These are phyloP conservation scores for Suhomyces xylopsoci DNA, from an alignment of 805 yeast genomes.

Conservation along the genomic window DNA sequence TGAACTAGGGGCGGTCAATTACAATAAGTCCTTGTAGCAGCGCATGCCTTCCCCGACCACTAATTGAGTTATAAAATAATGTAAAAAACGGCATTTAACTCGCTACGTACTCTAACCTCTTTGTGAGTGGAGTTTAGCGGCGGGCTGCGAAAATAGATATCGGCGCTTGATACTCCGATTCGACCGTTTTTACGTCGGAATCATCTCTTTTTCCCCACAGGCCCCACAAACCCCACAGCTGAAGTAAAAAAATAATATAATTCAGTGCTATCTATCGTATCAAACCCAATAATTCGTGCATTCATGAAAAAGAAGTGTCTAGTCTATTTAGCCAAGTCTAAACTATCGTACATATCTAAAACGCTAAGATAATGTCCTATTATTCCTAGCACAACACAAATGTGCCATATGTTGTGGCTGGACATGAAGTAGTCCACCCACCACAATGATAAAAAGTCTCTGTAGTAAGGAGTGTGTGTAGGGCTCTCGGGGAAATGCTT, in stretches of 20 bases:
- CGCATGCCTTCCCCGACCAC: not conserved
- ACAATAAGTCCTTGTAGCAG: not conserved
- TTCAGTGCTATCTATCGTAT: not conserved
- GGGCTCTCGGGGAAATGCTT: conserved; percentile 38
- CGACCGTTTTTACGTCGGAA: not conserved
- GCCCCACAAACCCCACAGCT: not conserved
- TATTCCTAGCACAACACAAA: conserved; percentile 86
- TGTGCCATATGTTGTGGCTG: conserved; percentile 93
- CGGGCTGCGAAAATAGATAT: not conserved
- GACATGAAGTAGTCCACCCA: conserved; percentile 76
- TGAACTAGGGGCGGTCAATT: not conserved
- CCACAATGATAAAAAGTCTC: conserved; percentile 59
- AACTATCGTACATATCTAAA: conserved; percentile 58
- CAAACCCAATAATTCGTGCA: not conserved
- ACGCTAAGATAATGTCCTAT: conserved; percentile 83
- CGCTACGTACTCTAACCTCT: not conserved
- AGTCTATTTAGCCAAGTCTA: not conserved
- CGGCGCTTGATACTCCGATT: not conserved
- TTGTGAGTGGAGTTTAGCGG: not conserved
- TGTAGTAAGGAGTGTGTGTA: conserved; percentile 29
- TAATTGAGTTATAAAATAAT: not conserved
- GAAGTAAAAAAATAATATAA: not conserved
- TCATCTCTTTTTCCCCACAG: not conserved
- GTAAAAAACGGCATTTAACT: not conserved
- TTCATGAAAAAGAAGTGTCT: not conserved